Evolutionary conservation across 306 rosid genomes (phyloP).

Genomic region (Cucumis melo): DNA sequence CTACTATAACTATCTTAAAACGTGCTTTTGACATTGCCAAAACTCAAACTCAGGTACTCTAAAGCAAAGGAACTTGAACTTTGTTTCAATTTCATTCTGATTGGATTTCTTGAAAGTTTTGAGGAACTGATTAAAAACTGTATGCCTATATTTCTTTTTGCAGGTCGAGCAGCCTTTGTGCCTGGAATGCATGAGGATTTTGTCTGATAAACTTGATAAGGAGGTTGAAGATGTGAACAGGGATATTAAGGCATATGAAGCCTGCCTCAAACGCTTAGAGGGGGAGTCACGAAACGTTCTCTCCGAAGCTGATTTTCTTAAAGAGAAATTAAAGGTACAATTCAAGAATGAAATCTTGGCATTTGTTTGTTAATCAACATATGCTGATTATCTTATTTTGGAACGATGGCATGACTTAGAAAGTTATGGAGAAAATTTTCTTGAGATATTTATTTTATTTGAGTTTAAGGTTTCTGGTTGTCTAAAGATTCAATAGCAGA

Average conservation of each 20-base stretch:
- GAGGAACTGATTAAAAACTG: neutral
- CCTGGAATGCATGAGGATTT: constrained; percentile 89
- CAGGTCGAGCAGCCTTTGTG: constrained; percentile 98
- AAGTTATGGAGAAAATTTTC: neutral
- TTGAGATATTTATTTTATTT: neutral
- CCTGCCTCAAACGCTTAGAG: constrained; percentile 78
- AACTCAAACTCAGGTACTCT: constrained; percentile 64
- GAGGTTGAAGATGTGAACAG: constrained; percentile 86
- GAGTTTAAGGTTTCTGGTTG: neutral
- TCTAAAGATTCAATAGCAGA: neutral
- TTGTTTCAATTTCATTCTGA: neutral
- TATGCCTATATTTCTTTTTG: constrained; percentile 8
- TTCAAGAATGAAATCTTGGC: neutral
- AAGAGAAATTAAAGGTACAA: constrained; percentile 76
- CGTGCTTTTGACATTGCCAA: constrained; percentile 96
- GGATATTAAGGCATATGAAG: constrained; percentile 82
- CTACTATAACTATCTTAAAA: constrained; percentile 60
- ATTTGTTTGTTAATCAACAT: neutral
- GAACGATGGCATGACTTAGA: neutral
- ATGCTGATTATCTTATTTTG: neutral
- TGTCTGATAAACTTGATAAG: constrained; percentile 88
- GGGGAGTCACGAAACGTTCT: constrained; percentile 71
- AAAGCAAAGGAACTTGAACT: constrained; percentile 1
- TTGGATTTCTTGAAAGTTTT: neutral
- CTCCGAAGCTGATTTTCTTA: constrained; percentile 85